A percentile compares a stretch with the other conserved stretches of the same genome.
Evolutionary conservation across 1,139 yeast species (phyloP).

Genomic region (Debaryomycetaceae sp.): DNA sequence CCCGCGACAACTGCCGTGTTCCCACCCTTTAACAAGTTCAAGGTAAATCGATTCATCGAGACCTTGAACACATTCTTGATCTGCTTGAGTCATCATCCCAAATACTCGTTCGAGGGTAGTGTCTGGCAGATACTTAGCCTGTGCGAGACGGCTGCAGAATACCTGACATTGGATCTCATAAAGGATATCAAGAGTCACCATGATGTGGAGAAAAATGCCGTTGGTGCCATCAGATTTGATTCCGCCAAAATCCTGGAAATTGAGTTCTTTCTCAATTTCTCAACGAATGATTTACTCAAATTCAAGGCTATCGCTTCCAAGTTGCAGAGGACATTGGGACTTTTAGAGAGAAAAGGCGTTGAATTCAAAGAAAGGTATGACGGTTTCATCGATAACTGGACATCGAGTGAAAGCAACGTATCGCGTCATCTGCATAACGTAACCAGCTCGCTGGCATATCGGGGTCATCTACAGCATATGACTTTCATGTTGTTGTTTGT

Average conservation of each 20-base stretch:
- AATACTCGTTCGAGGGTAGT: constrained; percentile 22
- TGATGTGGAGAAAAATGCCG: constrained; percentile 14
- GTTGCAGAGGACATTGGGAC: constrained; percentile 39
- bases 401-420: constrained; percentile 7
- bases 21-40: constrained; percentile 30
- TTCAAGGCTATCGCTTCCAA: constrained; percentile 28
- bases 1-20: constrained; percentile 23
- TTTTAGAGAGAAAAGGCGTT: constrained; percentile 38
- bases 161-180: constrained; percentile 34
- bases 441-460: constrained; percentile 8
- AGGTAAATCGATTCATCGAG: constrained; percentile 46
- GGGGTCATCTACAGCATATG: constrained; percentile 17
- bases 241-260: constrained; percentile 41
- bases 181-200: constrained; percentile 18
- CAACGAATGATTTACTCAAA: constrained; percentile 42
- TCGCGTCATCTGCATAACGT: background rate
- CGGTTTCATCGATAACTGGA: constrained; percentile 12
- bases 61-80: constrained; percentile 45
- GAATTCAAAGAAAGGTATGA: constrained; percentile 34
- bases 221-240: constrained; percentile 24
- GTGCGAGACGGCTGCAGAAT: constrained; percentile 8
- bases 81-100: constrained; percentile 26
- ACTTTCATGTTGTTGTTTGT: constrained; percentile 28
- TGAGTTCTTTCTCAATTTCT: constrained; percentile 52
- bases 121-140: constrained; percentile 38